Evolutionary conservation across 805 yeast species (phyloP).

Genomic region (Yueomyces sinensis): DNA sequence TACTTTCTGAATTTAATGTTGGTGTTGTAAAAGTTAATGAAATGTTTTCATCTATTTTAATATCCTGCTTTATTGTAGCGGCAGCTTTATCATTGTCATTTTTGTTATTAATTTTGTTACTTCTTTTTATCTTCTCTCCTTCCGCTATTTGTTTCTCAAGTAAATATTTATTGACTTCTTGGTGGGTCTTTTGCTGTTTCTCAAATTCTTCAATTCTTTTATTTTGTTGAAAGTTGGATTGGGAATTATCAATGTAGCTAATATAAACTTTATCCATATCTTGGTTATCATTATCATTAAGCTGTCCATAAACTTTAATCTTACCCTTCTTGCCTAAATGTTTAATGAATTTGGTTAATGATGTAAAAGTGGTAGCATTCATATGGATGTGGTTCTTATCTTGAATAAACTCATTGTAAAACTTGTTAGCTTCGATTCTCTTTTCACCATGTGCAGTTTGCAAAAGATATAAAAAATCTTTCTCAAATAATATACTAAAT

Average conservation of each 20-base stretch:
- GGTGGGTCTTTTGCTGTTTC: slow-evolving; percentile 30
- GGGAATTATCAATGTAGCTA: slow-evolving; percentile 42
- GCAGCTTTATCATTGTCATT: too few relatives aligned
- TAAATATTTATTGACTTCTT: slow-evolving; percentile 28
- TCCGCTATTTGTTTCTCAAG: slow-evolving; percentile 41
- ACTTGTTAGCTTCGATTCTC: slow-evolving; percentile 63
- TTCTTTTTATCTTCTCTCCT: not conserved
- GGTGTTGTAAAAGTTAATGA: too few relatives aligned
- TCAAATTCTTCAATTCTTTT: slow-evolving; percentile 27
- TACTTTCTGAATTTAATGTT: too few relatives aligned
- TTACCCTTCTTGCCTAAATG: slow-evolving; percentile 43
- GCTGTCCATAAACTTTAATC: slow-evolving; percentile 36
- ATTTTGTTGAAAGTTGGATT: slow-evolving; percentile 32
- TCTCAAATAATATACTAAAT: slow-evolving; percentile 46
- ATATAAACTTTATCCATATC: slow-evolving; percentile 30
- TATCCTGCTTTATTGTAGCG: too few relatives aligned
- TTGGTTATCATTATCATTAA: slow-evolving; percentile 19
- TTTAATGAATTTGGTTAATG: slow-evolving; percentile 54
- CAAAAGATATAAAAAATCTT: slow-evolving; percentile 51
- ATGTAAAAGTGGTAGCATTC: slow-evolving; percentile 75
- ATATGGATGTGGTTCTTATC: slow-evolving; percentile 80
- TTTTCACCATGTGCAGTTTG: slow-evolving; percentile 71
- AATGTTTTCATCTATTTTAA: too few relatives aligned
- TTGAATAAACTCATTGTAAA: slow-evolving; percentile 79
- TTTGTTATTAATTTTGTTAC: too few relatives aligned